Percentiles rank a stretch among this genome's conserved stretches.
Evolutionary conservation across 148 eudicot genomes (phyloP).

Genomic region (Amaranthus hypochondriacus): DNA sequence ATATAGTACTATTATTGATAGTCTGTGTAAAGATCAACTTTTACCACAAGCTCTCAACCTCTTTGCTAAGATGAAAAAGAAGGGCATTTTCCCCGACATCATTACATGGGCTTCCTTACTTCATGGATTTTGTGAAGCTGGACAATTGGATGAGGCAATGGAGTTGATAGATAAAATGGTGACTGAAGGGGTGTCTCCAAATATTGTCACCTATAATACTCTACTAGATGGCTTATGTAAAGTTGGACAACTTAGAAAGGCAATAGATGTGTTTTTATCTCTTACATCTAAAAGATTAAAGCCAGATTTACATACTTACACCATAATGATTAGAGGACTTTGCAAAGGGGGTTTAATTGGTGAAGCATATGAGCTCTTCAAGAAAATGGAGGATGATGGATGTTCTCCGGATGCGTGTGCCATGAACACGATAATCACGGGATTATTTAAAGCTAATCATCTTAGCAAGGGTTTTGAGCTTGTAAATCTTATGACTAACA

Average conservation of each 20-base stretch:
- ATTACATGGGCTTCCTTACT: constrained; percentile 13
- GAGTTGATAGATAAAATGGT: neutral
- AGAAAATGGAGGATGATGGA: constrained; percentile 26
- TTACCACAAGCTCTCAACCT: neutral
- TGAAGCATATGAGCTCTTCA: constrained; percentile 18
- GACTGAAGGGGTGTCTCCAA: neutral
- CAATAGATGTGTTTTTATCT: constrained; percentile 7
- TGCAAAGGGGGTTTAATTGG: constrained; percentile 21
- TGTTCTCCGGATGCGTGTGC: constrained; percentile 21
- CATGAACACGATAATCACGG: constrained; percentile 15
- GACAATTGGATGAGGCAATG: constrained; percentile 15
- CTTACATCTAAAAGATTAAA: constrained; percentile 12
- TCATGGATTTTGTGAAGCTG: constrained; percentile 19
- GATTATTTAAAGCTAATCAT: neutral
- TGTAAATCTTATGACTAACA: no score
- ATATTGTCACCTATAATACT: neutral
- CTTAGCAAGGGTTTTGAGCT: no score
- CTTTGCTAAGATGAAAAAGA: constrained; percentile 15
- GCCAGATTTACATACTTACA: constrained; percentile 18
- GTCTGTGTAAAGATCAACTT: no score
- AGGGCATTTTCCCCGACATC: constrained; percentile 2
- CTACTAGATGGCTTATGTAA: constrained; percentile 28
- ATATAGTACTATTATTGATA: no score
- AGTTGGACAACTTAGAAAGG: constrained; percentile 21
- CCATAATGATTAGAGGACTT: constrained; percentile 19